A percentile compares a stretch with the other conserved stretches of the same genome.
phyloP scores from a whole-genome alignment of 768 basidiomycete species.

The Boletus rubropictus region DNA sequence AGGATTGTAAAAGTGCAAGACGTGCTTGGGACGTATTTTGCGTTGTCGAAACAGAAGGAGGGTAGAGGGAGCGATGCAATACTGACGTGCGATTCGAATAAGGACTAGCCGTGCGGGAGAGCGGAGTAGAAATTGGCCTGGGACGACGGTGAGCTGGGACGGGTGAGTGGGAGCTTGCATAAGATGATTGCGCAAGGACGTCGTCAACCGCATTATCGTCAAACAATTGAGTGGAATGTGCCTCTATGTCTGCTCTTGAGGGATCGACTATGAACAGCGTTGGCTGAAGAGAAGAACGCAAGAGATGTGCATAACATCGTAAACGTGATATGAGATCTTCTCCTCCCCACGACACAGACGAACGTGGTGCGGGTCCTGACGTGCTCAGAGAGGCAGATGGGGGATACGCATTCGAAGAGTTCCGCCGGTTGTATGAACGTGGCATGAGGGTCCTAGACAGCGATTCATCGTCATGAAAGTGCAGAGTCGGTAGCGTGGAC shows the following conservation, averaged over 20 bases:
- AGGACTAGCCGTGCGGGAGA: slow-evolving; percentile 38
- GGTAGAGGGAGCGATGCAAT: slow-evolving; percentile 67
- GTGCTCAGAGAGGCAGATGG: slow-evolving; percentile 51
- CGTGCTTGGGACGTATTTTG: slow-evolving; percentile 66
- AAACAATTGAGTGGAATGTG: slow-evolving; percentile 81
- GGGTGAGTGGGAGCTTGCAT: slow-evolving; percentile 70
- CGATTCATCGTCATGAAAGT: slow-evolving; percentile 98
- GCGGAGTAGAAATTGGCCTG: slow-evolving; percentile 47
- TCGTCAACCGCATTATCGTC: slow-evolving; percentile 84
- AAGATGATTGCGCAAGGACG: slow-evolving; percentile 76
- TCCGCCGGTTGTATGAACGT: slow-evolving; percentile 32
- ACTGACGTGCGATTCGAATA: slow-evolving; percentile 69
- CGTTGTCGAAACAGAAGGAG: slow-evolving; percentile 46
- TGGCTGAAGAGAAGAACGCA: slow-evolving; percentile 82
- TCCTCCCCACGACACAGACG: slow-evolving; percentile 71
- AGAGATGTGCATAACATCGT: slow-evolving; percentile 68
- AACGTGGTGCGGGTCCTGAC: slow-evolving; percentile 36
- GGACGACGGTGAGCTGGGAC: slow-evolving; percentile 80
- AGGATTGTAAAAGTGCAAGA: slow-evolving; percentile 82
- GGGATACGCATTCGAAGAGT: slow-evolving; percentile 51
- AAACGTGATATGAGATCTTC: slow-evolving; percentile 79
- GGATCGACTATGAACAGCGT: slow-evolving; percentile 90
- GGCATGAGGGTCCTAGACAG: slow-evolving; percentile 56
- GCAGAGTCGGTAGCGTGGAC: slow-evolving; percentile 79
- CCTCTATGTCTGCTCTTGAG: slow-evolving; percentile 84